These are phyloP conservation scores for Pichia sp. DNA, from an alignment of 1,139 yeast species.

Conservation along the genomic window DNA sequence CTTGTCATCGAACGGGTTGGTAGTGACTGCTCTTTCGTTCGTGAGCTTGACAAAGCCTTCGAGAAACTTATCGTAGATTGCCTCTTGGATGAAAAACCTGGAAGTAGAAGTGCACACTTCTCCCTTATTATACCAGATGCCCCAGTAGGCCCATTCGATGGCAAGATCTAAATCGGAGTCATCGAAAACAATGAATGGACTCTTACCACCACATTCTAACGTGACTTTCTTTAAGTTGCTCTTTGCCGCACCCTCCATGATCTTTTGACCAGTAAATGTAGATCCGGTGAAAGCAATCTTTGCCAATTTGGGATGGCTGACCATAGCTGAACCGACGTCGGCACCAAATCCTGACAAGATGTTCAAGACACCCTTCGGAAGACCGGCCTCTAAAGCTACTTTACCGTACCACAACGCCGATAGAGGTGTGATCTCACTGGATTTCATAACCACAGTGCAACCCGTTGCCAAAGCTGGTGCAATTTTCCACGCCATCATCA, in stretches of 20 bases:
- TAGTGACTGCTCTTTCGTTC: constrained; percentile 54
- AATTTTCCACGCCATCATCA: constrained; percentile 76
- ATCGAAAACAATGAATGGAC: constrained; percentile 50
- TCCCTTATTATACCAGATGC: constrained; percentile 52
- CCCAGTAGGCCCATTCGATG: constrained; percentile 38
- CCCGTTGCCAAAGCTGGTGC: constrained; percentile 84
- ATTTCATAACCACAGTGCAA: constrained; percentile 73
- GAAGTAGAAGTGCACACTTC: constrained; percentile 62
- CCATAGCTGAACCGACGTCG: constrained; percentile 57
- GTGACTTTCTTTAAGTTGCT: constrained; percentile 73
- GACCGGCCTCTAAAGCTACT: constrained; percentile 64
- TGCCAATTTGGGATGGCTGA: constrained; percentile 56
- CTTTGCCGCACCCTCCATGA: constrained; percentile 67
- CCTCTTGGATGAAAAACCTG: constrained; percentile 51
- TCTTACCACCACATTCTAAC: constrained; percentile 63
- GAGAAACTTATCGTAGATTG: constrained; percentile 46
- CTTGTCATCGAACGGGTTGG: constrained; percentile 68
- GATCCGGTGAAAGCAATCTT: constrained; percentile 88
- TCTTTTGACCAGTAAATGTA: constrained; percentile 72
- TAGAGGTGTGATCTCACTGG: constrained; percentile 80
- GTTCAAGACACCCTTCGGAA: constrained; percentile 79
- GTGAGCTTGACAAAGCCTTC: constrained; percentile 35
- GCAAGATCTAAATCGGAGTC: constrained; percentile 47
- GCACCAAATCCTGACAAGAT: constrained; percentile 65
- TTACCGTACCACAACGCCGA: constrained; percentile 66